phyloP scores from a whole-genome alignment of 1,139 yeast species.

The Geotrichum cucujoidarum region DNA sequence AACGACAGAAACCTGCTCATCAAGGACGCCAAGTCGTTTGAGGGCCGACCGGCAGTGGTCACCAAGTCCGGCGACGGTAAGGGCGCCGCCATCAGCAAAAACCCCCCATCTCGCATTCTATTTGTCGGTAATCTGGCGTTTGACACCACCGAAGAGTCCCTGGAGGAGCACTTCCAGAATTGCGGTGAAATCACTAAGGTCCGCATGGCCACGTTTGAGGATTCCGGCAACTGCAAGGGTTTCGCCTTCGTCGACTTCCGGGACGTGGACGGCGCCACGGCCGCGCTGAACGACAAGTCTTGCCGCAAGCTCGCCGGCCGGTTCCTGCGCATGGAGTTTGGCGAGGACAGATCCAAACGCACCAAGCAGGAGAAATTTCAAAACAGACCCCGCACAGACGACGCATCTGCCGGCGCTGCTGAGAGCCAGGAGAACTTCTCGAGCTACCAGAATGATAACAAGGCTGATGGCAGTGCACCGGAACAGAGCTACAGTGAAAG shows the following conservation, averaged over 20 bases:
- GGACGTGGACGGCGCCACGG: conserved; percentile 74
- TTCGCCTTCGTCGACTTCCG: conserved; percentile 88
- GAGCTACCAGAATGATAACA: background rate
- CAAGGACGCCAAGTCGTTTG: conserved; percentile 73
- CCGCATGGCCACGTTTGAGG: conserved; percentile 97
- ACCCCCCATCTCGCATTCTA: conserved; percentile 83
- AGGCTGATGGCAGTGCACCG: background rate
- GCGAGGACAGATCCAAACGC: conserved; percentile 89
- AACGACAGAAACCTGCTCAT: conserved; percentile 85
- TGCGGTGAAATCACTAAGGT: conserved; percentile 77
- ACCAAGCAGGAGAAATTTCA: conserved; percentile 44
- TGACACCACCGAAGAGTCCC: conserved; percentile 79
- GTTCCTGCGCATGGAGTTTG: conserved; percentile 80
- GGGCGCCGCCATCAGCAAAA: conserved; percentile 33
- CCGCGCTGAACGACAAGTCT: conserved; percentile 69
- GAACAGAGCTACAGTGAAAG: conserved; percentile 1
- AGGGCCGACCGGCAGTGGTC: conserved; percentile 77
- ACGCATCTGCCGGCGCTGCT: background rate
- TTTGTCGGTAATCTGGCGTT: conserved; percentile 92
- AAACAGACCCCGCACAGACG: conserved; percentile 23
- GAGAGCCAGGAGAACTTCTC: background rate
- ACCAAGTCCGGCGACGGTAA: conserved; percentile 19
- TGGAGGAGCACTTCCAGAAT: conserved; percentile 68
- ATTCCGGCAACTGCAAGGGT: conserved; percentile 93
- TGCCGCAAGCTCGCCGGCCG: conserved; percentile 68